Evolutionary conservation across 306 rosid genomes (phyloP).

Genomic region (Cucumis melo): DNA sequence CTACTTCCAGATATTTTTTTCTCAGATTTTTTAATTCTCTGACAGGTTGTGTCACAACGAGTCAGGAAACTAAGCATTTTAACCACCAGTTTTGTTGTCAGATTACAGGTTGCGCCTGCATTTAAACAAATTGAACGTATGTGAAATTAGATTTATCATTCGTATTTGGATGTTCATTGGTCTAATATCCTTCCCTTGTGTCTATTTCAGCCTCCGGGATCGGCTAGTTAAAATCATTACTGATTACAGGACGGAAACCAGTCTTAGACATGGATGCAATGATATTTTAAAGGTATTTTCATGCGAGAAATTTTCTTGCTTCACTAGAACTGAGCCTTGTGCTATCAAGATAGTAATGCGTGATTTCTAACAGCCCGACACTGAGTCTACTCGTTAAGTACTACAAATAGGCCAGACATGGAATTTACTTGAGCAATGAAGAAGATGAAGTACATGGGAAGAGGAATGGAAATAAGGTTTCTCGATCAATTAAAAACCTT

Average conservation of each 20-base stretch:
- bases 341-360: constrained; percentile 3
- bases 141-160: not conserved
- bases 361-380: constrained; percentile 56
- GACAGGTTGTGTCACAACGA: not conserved
- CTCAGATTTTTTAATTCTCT: not conserved
- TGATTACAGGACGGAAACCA: constrained; percentile 93
- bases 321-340: not conserved
- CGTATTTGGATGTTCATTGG: not conserved
- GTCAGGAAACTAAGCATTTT: not conserved
- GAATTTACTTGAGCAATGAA: constrained; percentile 62
- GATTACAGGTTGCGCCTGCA: not conserved
- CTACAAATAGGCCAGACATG: constrained; percentile 86
- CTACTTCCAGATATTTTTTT: not conserved
- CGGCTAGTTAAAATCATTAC: constrained; percentile 84
- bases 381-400: constrained; percentile 69
- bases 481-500: constrained; percentile 37
- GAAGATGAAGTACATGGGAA: constrained; percentile 52
- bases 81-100: not conserved
- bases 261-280: constrained; percentile 93
- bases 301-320: not conserved
- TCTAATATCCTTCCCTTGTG: constrained; percentile 1
- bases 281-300: constrained; percentile 74
- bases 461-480: constrained; percentile 29
- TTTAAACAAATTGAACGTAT: not conserved
- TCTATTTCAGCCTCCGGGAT: constrained; percentile 68